These are phyloP conservation scores for Globisporangium canariense DNA, from an alignment of 352 stramenopile genomes.

Conservation along the genomic window DNA sequence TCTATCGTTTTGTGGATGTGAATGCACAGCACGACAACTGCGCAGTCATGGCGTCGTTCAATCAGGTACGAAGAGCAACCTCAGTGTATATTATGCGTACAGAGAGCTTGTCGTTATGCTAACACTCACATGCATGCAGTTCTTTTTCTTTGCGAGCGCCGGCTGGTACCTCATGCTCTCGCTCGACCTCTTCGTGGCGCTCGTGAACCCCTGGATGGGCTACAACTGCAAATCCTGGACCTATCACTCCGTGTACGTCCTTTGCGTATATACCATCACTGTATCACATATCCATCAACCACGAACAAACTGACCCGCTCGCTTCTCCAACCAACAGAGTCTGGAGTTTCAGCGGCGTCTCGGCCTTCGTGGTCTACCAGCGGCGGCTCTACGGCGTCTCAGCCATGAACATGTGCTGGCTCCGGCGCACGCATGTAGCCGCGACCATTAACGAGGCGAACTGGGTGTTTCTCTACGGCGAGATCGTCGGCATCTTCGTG, in stretches of 20 bases:
- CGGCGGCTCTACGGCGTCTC: conserved; percentile 59
- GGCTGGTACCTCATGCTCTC: conserved; percentile 85
- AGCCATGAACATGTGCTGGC: conserved; percentile 76
- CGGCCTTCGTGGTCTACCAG: conserved; percentile 60
- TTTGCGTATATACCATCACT: background rate
- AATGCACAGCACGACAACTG: conserved; percentile 32
- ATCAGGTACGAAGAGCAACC: conserved; percentile 33
- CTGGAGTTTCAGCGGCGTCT: conserved; percentile 65
- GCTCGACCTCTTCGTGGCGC: conserved; percentile 76
- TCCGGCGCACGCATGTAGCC: conserved; percentile 45
- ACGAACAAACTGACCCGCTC: conserved; percentile 1
- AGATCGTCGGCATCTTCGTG: conserved; percentile 45
- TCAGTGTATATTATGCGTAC: background rate
- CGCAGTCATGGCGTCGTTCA: conserved; percentile 54
- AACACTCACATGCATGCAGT: conserved; percentile 25
- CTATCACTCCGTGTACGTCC: conserved; percentile 74
- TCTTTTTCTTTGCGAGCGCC: conserved; percentile 67
- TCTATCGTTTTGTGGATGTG: background rate
- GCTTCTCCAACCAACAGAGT: conserved; percentile 31
- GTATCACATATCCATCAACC: background rate
- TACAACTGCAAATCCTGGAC: conserved; percentile 84
- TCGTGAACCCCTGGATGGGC: conserved; percentile 87
- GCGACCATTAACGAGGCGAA: conserved; percentile 52
- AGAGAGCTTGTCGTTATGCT: background rate
- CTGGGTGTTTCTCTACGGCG: conserved; percentile 63